Evolutionary conservation across 345 rosid genomes (phyloP), one percentile per base, ranked within the genome.

Genomic region (Lepidium aucheri): DNA sequence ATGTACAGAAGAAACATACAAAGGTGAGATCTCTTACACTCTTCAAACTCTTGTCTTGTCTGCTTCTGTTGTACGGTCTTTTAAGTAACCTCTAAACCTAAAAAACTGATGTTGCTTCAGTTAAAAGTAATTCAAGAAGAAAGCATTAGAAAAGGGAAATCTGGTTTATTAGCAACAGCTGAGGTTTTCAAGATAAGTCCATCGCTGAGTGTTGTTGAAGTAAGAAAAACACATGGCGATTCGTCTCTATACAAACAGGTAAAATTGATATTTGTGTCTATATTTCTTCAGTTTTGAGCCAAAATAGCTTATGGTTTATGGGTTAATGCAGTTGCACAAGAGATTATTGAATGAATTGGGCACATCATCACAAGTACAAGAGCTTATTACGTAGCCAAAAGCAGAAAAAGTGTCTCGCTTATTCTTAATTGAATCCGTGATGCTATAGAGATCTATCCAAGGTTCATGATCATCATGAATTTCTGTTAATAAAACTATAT

Each of bases 161-260:
- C 24, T 1, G 78, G 80, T 44, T 84, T 90, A 59, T 85, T 88
- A 1, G 73, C 88, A 68, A 83, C 85, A 0, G 90, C 88, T 41
- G 92, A 93, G 94, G 94, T 93, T 75, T 78, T 30, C n/a, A 89
- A 80, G 83, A 86, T 90, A 70, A 84, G 84, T 43, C 74, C 86
- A n/a, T 81, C 85, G 14, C 63, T 93, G 10, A 75, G 74, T 51
- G 90, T 93, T 45, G 89, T 93, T 41, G 96, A 88, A 70, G 53
- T 90, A 41, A 79, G 83, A 67, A 90, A 90, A 83, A 75, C 85
- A 18, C 69, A 60, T 30, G 98, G 97, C 35, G 94, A 93, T 79
- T 36, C 90, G n/a, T 61, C 75, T 8, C 75, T 60, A 13, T 93
- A 86, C 75, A 86, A 90, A 85, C 90, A 93, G 80, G 98, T 86